Base-by-base conservation (phyloP, 2,329 filamentous ascomycete species). In the Xylariaceae sp. region DNA sequence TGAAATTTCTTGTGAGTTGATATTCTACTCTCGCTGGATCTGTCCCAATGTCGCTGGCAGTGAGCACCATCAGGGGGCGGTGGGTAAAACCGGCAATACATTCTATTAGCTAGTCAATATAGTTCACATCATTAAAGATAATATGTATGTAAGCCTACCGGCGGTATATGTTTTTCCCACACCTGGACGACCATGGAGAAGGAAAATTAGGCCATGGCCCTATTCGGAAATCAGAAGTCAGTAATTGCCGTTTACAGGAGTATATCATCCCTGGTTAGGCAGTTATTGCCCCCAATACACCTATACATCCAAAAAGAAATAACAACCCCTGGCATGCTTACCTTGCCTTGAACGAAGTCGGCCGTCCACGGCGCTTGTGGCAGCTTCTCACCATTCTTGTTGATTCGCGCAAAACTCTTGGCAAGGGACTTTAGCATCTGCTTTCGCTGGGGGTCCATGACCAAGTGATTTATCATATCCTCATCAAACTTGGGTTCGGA, bases 11-110 rank as follows among this genome's bases (percentile, higher is more conserved):
- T 1, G 37, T 57, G 2, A 60, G 39, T n/a, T 60, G 52, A 6
- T 23, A 5, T 34, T 60, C 53, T n/a, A 54, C 36, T 3, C 9
- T 9, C 3, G 3, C 34, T 12, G 53, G 53, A 6, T 44, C 8
- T 19, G 45, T 51, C 17, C 58, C 68, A 19, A 72, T 66, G 44
- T 71, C 68, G 49, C 68, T 71, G 14, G 43, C 59, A 1, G 68
- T 72, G 9, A 75, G 44, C 1, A 66, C 47, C 63, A 75, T 71
- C 5, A 75, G 54, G 0, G 73, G 73, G 0, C 68, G 56, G 7
- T 56, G 56, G n/a, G 71, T 70, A 21, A 67, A 68, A 8, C 67
- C 68, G 0, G 73, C 71, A 9, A 74, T 74, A 23, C 69, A 74
- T 49, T 75, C 72, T 74, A 36, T 7, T 8, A 8, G 4, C 12